A percentile compares a stretch with the other conserved stretches of the same genome.
Evolutionary conservation across 208 protist species (phyloP).

Genomic region (Tritrichomonas foetus): DNA sequence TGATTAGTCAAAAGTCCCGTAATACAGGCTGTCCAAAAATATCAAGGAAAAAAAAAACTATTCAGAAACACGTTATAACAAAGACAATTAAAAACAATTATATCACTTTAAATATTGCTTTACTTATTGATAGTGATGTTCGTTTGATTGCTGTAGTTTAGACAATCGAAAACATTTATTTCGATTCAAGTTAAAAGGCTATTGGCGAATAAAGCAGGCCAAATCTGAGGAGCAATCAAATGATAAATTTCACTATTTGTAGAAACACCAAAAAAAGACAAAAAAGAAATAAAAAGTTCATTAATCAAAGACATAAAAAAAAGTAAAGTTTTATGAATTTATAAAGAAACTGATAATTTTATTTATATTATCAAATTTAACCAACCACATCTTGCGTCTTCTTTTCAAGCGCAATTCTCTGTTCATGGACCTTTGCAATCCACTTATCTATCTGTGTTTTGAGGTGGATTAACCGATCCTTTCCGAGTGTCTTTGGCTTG

Average conservation of each 20-base stretch:
- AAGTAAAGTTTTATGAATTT: background rate
- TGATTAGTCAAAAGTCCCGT: too few species aligned
- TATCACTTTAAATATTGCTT: too few species aligned
- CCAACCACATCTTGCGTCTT: background rate
- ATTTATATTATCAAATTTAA: background rate
- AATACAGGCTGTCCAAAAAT: too few species aligned
- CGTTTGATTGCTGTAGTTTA: too few species aligned
- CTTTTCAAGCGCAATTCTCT: background rate
- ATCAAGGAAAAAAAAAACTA: too few species aligned
- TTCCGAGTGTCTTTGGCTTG: conserved; percentile 28
- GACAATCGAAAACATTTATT: too few species aligned
- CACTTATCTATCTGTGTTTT: background rate
- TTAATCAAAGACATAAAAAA: background rate
- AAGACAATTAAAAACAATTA: too few species aligned
- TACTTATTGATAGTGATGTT: too few species aligned
- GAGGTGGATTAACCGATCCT: background rate
- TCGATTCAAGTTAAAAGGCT: too few species aligned
- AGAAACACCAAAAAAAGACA: background rate
- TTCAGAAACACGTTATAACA: too few species aligned
- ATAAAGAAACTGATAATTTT: background rate
- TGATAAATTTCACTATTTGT: background rate
- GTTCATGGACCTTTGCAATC: background rate
- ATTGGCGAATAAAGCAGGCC: too few species aligned
- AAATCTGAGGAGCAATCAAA: too few species aligned
- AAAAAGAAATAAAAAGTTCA: background rate